These are phyloP conservation scores for Echinochloa phyllopogon DNA, from an alignment of 176 grass and related monocot genomes.

Conservation along the genomic window DNA sequence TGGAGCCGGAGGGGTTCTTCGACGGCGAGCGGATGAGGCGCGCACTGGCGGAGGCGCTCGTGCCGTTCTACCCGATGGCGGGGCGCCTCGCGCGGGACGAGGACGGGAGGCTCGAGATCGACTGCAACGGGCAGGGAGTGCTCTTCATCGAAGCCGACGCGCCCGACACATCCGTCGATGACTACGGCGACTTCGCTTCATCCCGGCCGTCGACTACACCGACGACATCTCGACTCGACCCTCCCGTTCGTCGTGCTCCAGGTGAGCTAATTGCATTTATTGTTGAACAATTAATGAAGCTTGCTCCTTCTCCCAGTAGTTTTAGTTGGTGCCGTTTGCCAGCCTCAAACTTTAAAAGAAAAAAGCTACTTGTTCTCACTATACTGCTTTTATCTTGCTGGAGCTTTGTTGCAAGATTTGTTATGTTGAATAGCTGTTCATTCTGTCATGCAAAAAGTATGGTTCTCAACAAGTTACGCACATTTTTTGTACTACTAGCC, in stretches of 20 bases:
- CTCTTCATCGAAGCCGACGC: constrained; percentile 81
- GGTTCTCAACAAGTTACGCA: not conserved
- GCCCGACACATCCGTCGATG: constrained; percentile 41
- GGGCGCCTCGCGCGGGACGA: constrained; percentile 66
- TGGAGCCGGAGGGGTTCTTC: constrained; percentile 46
- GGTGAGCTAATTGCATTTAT: constrained; percentile 39
- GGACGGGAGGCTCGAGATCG: constrained; percentile 76
- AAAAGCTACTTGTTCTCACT: constrained; percentile 1
- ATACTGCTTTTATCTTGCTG: not conserved
- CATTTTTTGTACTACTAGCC: not conserved
- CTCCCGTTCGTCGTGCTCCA: constrained; percentile 79
- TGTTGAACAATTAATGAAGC: too few relatives aligned
- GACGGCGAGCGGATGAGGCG: constrained; percentile 46
- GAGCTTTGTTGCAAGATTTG: not conserved
- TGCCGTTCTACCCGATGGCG: constrained; percentile 80
- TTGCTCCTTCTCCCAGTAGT: not conserved
- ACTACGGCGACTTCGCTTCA: constrained; percentile 80
- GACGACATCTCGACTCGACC: constrained; percentile 64
- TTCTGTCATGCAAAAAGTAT: not conserved
- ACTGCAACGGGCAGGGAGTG: constrained; percentile 70
- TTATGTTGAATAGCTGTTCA: not conserved
- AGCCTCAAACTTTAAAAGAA: not conserved
- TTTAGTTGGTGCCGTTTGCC: not conserved
- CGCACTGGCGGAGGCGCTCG: constrained; percentile 60
- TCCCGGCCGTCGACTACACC: constrained; percentile 66